Evolutionary conservation across 495 filamentous ascomycete genomes (phyloP).

Genomic region (Tuber magnatum): DNA sequence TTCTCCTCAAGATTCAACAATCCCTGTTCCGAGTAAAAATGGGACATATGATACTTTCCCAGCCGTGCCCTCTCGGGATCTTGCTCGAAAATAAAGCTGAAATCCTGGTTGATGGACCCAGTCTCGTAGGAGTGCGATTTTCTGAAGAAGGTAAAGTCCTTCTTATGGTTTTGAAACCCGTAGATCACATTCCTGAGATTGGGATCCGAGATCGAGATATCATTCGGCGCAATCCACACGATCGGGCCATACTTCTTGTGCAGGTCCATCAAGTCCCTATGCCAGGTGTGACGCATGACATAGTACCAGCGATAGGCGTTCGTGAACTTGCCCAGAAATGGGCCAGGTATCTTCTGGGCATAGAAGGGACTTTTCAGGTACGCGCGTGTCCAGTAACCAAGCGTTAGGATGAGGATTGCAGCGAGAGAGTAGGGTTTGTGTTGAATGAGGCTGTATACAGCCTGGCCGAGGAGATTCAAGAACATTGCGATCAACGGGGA

Average conservation of each 20-base stretch:
- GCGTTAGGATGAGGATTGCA: neutral
- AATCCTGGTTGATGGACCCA: constrained; percentile 48
- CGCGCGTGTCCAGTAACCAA: constrained; percentile 17
- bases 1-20: constrained; percentile 64
- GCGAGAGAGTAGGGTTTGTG: constrained; percentile 12
- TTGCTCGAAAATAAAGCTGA: constrained; percentile 58
- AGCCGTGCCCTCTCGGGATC: constrained; percentile 35
- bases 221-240: constrained; percentile 62
- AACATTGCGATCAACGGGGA: neutral
- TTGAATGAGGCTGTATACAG: constrained; percentile 10
- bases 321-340: constrained; percentile 59
- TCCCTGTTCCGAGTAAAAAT: constrained; percentile 65
- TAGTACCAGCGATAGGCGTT: constrained; percentile 64
- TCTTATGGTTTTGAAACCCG: constrained; percentile 63
- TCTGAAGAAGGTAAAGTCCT: constrained; percentile 47
- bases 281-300: constrained; percentile 55
- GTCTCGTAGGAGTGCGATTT: constrained; percentile 50
- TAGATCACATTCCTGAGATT: constrained; percentile 66
- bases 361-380: constrained; percentile 30
- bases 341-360: constrained; percentile 49
- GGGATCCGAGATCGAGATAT: constrained; percentile 60
- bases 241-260: constrained; percentile 66
- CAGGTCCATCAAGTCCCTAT: constrained; percentile 58
- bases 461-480: neutral
- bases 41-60: constrained; percentile 50